These are phyloP conservation scores for Bipolaris bicolor DNA, from an alignment of 2,329 filamentous ascomycete genomes.

Conservation along the genomic window DNA sequence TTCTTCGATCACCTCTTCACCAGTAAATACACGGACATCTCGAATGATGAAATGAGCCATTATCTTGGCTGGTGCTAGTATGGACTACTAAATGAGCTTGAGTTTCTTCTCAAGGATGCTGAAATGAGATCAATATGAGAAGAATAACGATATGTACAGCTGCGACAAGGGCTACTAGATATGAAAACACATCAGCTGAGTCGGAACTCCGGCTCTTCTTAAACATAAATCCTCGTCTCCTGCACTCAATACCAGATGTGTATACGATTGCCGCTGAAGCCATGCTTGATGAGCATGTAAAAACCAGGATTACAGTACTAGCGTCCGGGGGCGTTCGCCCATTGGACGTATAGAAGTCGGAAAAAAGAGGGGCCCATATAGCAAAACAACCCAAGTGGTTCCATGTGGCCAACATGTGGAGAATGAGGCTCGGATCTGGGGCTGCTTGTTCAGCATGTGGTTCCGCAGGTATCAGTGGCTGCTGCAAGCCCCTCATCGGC, in stretches of 20 bases:
- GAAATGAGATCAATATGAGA: not conserved
- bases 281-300: not conserved
- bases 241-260: not conserved
- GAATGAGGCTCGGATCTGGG: not conserved
- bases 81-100: not conserved
- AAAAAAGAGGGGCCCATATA: too few relatives aligned
- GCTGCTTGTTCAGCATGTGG: not conserved
- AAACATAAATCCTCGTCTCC: not conserved
- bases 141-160: not conserved
- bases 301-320: not conserved
- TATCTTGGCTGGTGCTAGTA: not conserved
- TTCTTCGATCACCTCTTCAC: constrained; percentile 49
- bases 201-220: not conserved
- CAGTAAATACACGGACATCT: constrained; percentile 57
- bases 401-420: not conserved
- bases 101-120: not conserved
- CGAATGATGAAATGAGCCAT: constrained; percentile 50
- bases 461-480: not conserved
- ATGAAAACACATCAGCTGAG: too few relatives aligned
- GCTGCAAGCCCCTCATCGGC: not conserved
- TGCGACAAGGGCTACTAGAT: too few relatives aligned
- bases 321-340: not conserved
- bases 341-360: not conserved
- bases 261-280: not conserved
- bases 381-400: too few relatives aligned